Percentiles rank a stretch among this genome's conserved stretches.
These are phyloP conservation scores for Trifolium pratense DNA, from an alignment of 306 rosid genomes.

Conservation along the genomic window DNA sequence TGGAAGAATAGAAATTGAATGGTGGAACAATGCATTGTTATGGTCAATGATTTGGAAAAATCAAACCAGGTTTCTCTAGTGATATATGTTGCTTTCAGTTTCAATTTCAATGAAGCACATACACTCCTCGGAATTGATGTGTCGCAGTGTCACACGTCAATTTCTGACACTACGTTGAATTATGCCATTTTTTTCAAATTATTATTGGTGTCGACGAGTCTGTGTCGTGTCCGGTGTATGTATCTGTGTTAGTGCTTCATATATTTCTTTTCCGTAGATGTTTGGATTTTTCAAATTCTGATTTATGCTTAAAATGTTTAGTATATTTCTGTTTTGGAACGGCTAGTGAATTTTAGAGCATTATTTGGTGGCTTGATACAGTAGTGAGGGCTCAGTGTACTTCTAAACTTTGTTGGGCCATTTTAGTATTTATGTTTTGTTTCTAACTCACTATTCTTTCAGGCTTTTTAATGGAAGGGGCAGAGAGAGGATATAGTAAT, in stretches of 20 bases:
- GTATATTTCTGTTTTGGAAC: not conserved
- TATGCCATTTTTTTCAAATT: too few relatives aligned
- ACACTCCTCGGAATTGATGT: too few relatives aligned
- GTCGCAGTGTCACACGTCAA: too few relatives aligned
- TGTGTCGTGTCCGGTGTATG: too few relatives aligned
- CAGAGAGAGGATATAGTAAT: conserved; percentile 11
- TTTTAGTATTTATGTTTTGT: conserved; percentile 21
- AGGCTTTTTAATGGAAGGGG: conserved; percentile 10
- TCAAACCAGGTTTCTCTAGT: conserved; percentile 3
- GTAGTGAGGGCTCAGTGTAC: not conserved
- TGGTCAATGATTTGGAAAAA: not conserved
- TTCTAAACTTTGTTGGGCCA: conserved; percentile 14
- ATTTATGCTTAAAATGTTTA: conserved; percentile 4
- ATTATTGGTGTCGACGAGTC: too few relatives aligned
- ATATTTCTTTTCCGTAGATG: not conserved
- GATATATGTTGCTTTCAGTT: conserved; percentile 3
- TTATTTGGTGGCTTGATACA: conserved; percentile 12
- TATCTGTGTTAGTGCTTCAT: too few relatives aligned
- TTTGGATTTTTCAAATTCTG: not conserved
- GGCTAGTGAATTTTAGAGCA: not conserved
- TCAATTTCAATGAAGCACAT: not conserved
- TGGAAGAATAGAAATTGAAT: not conserved
- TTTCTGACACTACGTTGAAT: too few relatives aligned
- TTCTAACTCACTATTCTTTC: conserved; percentile 10
- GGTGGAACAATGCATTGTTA: not conserved